Base-by-base conservation (phyloP, 768 basidiomycete species). In the Leccinum subtestaceum region DNA sequence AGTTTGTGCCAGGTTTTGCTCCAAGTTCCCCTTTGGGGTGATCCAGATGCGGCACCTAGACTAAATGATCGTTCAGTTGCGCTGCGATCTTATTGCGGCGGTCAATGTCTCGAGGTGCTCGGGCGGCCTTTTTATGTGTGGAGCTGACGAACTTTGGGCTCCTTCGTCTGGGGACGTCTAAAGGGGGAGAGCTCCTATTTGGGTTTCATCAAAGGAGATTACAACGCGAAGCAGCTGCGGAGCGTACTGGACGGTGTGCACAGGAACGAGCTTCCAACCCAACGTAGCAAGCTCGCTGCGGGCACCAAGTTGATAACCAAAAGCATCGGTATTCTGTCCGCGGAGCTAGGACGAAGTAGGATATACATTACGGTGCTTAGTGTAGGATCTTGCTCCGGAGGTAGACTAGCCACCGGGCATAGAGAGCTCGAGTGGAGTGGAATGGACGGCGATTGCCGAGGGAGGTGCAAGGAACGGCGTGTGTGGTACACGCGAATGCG, bases 391-490 rank as follows among this genome's bases (percentile, higher is more conserved):
- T 23, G 25, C 19, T 25, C 15, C 32, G 31, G 10, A 47, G 56
- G 29, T 47, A 40, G 58, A 12, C 19, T 57, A 59, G 11, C 31
- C 31, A 29, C 29, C 56, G 34, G 38, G 12, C 21, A 31, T 43
- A 36, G 25, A 52, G 34, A 53, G 32, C 34, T 15, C 19, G 36
- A 13, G 56, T 60, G 53, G 60, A 49, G 19, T 40, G 51, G 53
- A 11, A 59, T 63, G 31, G 21, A 8, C 59, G 65, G 65, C 48
- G 53, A 65, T 67, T 59, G 46, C 65, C 65, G 65, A 49, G 21
- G 38, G 50, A 43, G 55, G 46, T 12, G 51, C 12, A 7, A 55
- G 17, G 48, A 50, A 52, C 7, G 12, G 19, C 19, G 52, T 38
- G 31, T 21, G 25, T 21, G 49, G 17, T 5, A 11, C 13, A 38